Evolutionary conservation across 2,329 filamentous ascomycete genomes (phyloP), one percentile per base, ranked within the genome.

Genomic region (Monosporascus sp.): DNA sequence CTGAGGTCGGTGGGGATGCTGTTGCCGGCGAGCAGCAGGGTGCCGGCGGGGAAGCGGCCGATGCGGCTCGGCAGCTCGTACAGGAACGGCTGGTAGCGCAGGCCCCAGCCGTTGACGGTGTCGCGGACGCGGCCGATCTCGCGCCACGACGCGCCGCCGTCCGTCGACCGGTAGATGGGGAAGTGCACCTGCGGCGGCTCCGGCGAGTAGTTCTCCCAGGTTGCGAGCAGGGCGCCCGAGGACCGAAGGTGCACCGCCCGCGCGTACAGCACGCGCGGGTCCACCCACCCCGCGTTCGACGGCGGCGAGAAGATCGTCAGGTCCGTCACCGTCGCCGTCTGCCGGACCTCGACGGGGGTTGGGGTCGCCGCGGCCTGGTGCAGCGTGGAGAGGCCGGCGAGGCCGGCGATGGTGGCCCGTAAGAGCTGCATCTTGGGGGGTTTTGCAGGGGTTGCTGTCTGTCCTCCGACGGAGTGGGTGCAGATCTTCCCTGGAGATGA

Each of bases 81-180:
- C 15, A 89, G 71, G 64, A 81, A 80, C 0, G 86, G 86, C 60
- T 89, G 86, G 61, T 87, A 87, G 36, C 83, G 77, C 50, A 88
- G 64, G 20, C 86, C 85, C 74, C 80, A 84, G 49, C 76, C 77
- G 59, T 88, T 84, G 37, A 79, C 80, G 44, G 78, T 75, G 62
- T 89, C 86, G 15, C 80, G 72, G 6, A 89, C 80, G 15, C 76
- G 75, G 5, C 82, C 82, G 49, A 86, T 74, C 62, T 85, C 77
- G 11, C 73, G 72, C 86, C 85, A 89, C 2, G 77, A 81, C 50
- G 71, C 61, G n/a, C 81, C 81, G 34, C 72, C 70, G 60, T 84
- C 79, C 6, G 63, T 68, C 42, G 76, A 80, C 56, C 71, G 68
- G 57, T 70, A 78, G 57, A 80, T 77, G 49, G 78, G 81, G 62